These are phyloP conservation scores for Pisolithus thermaeus DNA, from an alignment of 1,284 basidiomycete species.

Conservation along the genomic window DNA sequence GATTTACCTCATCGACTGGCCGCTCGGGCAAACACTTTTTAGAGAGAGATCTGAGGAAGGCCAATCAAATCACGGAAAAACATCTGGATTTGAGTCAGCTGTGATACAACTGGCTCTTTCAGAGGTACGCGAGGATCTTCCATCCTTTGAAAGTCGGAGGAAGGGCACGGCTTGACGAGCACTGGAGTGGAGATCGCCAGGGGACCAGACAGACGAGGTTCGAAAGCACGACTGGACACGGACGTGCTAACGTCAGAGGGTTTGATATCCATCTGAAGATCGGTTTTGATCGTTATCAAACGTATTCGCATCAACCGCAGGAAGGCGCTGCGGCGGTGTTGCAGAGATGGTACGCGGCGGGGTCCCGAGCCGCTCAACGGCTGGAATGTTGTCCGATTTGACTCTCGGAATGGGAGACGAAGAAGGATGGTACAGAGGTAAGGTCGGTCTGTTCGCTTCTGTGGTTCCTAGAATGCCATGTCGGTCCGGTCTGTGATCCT, in stretches of 20 bases:
- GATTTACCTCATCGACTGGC: too few species aligned
- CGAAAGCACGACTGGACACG: slow-evolving; percentile 23
- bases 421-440: slow-evolving; percentile 17
- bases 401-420: slow-evolving; percentile 14
- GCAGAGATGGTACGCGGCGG: slow-evolving; percentile 21
- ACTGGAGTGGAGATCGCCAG: slow-evolving; percentile 28
- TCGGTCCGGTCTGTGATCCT: slow-evolving; percentile 21
- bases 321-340: slow-evolving; percentile 20
- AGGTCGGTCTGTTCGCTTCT: slow-evolving; percentile 9
- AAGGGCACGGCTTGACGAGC: slow-evolving; percentile 23
- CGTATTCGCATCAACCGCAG: slow-evolving; percentile 22
- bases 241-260: slow-evolving; percentile 19
- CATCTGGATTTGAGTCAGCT: slow-evolving; percentile 21
- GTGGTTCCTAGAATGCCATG: background rate
- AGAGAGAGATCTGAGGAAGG: slow-evolving; percentile 24
- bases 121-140: slow-evolving; percentile 29
- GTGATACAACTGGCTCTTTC: slow-evolving; percentile 27
- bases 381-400: slow-evolving; percentile 27
- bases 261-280: slow-evolving; percentile 9
- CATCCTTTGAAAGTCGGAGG: slow-evolving; percentile 31
- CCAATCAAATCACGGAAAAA: slow-evolving; percentile 23
- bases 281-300: slow-evolving; percentile 16
- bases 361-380: slow-evolving; percentile 24
- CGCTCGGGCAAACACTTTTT: background rate
- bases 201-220: slow-evolving; percentile 16